phyloP scores from a whole-genome alignment of 2,329 filamentous ascomycete genomes.

The Trichophyton equinum region DNA sequence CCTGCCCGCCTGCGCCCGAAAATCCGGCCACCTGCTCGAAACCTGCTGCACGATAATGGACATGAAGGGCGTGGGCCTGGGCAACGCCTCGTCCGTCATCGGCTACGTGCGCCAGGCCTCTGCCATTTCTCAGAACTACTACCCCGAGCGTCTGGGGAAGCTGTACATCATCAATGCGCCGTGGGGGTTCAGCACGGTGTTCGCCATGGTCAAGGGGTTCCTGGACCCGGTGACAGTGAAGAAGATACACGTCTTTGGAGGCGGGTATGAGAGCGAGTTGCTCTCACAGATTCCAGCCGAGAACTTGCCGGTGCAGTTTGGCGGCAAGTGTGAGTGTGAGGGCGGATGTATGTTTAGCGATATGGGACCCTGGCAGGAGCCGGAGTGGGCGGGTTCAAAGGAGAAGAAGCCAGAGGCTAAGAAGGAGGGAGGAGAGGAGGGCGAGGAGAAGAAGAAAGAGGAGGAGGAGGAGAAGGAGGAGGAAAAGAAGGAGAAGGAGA shows the following conservation, averaged over 20 bases:
- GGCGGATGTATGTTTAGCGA: constrained; percentile 81
- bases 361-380: constrained; percentile 66
- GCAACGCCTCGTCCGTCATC: constrained; percentile 72
- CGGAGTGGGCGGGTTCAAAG: constrained; percentile 34
- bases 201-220: constrained; percentile 79
- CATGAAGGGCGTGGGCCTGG: constrained; percentile 81
- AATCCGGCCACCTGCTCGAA: constrained; percentile 77
- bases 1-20: constrained; percentile 88
- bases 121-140: constrained; percentile 94
- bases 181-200: constrained; percentile 84
- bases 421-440: constrained; percentile 11
- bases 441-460: constrained; percentile 19
- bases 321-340: constrained; percentile 67
- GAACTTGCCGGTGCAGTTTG: constrained; percentile 78
- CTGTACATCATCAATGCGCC: constrained; percentile 97
- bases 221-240: constrained; percentile 90
- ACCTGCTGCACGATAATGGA: constrained; percentile 99
- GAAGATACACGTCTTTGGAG: constrained; percentile 87
- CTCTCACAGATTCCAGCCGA: constrained; percentile 73
- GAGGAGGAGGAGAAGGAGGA: background rate
- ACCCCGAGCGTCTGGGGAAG: constrained; percentile 90
- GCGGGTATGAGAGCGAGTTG: constrained; percentile 70
- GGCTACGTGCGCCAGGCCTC: constrained; percentile 76
- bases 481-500: background rate
- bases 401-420: constrained; percentile 27